Evolutionary conservation across 257 asterid species (phyloP).

Genomic region (Solanum chilense): DNA sequence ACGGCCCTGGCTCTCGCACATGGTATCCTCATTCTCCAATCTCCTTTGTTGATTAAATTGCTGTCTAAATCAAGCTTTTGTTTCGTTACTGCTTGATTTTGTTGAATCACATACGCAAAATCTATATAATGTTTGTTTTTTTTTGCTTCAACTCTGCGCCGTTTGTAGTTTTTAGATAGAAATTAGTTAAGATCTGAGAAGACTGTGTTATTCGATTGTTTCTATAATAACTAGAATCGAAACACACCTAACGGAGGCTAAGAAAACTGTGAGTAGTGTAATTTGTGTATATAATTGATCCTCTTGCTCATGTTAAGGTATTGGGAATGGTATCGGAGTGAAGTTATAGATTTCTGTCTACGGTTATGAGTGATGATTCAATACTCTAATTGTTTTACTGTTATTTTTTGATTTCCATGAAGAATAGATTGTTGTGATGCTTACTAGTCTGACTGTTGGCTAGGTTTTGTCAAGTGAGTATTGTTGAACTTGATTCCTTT

Average conservation of each 20-base stretch:
- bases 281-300: background rate
- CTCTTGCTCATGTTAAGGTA: background rate
- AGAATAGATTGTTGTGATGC: background rate
- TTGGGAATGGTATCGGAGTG: background rate
- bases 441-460: background rate
- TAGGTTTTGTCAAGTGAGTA: background rate
- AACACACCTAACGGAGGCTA: background rate
- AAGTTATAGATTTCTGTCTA: background rate
- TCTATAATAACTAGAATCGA: background rate
- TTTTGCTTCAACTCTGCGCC: background rate
- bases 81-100: background rate
- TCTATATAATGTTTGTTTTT: background rate
- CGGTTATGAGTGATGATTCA: background rate
- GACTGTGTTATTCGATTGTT: background rate
- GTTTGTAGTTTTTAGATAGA: background rate
- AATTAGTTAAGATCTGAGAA: background rate
- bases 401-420: background rate
- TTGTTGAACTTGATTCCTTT: background rate
- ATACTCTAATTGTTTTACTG: background rate
- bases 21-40: slow-evolving; percentile 12
- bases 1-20: slow-evolving; percentile 62
- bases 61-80: background rate
- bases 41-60: background rate
- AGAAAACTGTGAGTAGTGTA: background rate
- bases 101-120: background rate